These are phyloP conservation scores for Fusarium setosum DNA, from an alignment of 2,329 filamentous ascomycete species.

Conservation along the genomic window DNA sequence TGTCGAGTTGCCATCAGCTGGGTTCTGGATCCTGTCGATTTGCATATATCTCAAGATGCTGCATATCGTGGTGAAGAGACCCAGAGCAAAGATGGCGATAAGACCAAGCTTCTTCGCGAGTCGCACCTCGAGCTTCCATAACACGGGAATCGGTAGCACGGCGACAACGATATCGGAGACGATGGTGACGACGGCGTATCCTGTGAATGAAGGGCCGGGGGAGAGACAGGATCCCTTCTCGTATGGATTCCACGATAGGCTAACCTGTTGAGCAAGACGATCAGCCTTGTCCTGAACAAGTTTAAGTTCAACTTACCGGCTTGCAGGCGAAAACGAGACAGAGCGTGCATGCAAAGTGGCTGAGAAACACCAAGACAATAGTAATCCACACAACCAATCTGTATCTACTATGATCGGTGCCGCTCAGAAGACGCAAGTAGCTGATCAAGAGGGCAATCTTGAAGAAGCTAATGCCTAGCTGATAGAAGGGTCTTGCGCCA, in stretches of 20 bases:
- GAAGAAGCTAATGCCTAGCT: conserved; percentile 66
- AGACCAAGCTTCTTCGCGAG: conserved; percentile 61
- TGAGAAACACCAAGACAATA: conserved; percentile 56
- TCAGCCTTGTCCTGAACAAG: background rate
- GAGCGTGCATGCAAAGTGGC: conserved; percentile 61
- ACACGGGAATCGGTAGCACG: conserved; percentile 61
- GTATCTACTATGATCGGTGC: conserved; percentile 58
- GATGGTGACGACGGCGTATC: conserved; percentile 63
- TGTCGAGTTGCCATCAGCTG: conserved; percentile 65
- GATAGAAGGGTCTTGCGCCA: conserved; percentile 65
- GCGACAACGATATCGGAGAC: conserved; percentile 62
- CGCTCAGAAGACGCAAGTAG: conserved; percentile 62
- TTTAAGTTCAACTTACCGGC: conserved; percentile 50
- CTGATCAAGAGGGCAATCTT: conserved; percentile 65
- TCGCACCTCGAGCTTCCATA: conserved; percentile 61
- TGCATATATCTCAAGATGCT: conserved; percentile 64
- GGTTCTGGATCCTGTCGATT: conserved; percentile 59
- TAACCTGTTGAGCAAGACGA: conserved; percentile 39
- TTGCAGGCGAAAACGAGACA: conserved; percentile 62
- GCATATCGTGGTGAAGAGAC: conserved; percentile 66
- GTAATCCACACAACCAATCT: conserved; percentile 56
- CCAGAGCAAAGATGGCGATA: conserved; percentile 62
- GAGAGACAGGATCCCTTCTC: conserved; percentile 57
- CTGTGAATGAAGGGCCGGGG: conserved; percentile 61
- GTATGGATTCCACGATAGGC: conserved; percentile 58